Conservation (phyloP, 164 flowering plant species). For the Umbilicus rupestris region DNA sequence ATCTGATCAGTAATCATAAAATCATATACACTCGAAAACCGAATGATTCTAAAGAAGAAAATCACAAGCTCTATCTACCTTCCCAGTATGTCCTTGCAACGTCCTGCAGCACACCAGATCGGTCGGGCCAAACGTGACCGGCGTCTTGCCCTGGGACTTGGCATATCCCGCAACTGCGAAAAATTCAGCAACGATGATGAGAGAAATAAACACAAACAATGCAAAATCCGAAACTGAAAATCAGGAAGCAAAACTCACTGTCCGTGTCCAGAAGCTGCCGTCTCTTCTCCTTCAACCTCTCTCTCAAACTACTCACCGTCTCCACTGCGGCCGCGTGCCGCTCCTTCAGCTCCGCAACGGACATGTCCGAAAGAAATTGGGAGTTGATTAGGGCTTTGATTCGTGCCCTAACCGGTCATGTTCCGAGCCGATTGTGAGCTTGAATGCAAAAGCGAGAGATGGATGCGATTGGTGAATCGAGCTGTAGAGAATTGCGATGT, state of each 20-base stretch:
- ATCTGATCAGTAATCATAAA: background rate
- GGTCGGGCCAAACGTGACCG: constrained; percentile 71
- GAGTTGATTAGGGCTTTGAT: constrained; percentile 2
- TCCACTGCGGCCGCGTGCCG: constrained; percentile 60
- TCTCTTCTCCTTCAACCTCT: constrained; percentile 65
- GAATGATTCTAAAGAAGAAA: background rate
- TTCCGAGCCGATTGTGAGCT: background rate
- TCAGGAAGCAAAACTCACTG: constrained; percentile 25
- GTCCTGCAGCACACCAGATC: constrained; percentile 92
- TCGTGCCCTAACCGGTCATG: background rate
- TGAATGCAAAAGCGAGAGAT: background rate
- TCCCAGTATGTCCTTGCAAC: constrained; percentile 90
- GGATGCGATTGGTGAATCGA: background rate
- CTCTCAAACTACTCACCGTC: constrained; percentile 51
- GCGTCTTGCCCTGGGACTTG: constrained; percentile 45
- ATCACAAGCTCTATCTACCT: constrained; percentile 27
- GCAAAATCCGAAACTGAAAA: constrained; percentile 2
- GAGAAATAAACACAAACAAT: background rate
- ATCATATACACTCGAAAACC: background rate
- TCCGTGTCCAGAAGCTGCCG: constrained; percentile 75
- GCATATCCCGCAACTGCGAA: constrained; percentile 65
- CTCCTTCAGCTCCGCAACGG: constrained; percentile 77
- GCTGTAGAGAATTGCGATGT: background rate
- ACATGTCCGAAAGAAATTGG: constrained; percentile 24
- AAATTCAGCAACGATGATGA: constrained; percentile 3